Base-by-base conservation (phyloP, 208 protist species). In the Angomonas ambiguus region DNA sequence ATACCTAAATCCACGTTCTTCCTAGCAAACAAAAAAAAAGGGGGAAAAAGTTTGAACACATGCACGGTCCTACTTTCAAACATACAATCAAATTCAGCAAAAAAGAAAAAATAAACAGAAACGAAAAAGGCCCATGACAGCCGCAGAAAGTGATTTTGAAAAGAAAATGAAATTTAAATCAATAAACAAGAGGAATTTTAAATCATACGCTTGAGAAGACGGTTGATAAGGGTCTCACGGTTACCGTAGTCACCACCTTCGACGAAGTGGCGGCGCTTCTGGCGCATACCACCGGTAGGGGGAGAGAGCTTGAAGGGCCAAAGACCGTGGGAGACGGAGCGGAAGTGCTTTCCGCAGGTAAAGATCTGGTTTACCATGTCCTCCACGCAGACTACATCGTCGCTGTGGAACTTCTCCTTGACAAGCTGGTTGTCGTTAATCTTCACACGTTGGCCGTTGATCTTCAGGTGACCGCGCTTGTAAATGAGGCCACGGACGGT, bases 291-390 rank as follows among this genome's bases (percentile, higher is more conserved):
- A 75, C 98, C 98, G 32, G 86, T 77, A 45, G 99, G 97, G 28
- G 87, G 83, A 41, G 80, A 77, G 20, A 99, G 89, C 91, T 99
- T 98, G 95, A 99, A 99, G 67, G 98, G 98, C 98, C 98, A 99
- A 45, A 99, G 65, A 79, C 98, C 98, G 69, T 97, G 94, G 80
- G 89, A 98, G 45, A 96, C 98, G 67, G 97, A 75, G 76, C 96
- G 98, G 96, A 99, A 99, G 85, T 98, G 59, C 70, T 97, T 93
- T 70, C 99, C 99, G 67, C 88, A 89, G 69, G 98, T 99, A 96
- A 93, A 96, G 85, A 99, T 98, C 92, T 99, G 97, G 96, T 99
- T 98, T 75, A 99, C 95, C 25, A 99, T 63, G 71, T 99, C 99
- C 90, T 99, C 99, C 42, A 98, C 87, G 76, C 98, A 99, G 53